A percentile compares a stretch with the other conserved stretches of the same genome.
phyloP scores from a whole-genome alignment of 345 rosid genomes.

The Lepidium aucheri region DNA sequence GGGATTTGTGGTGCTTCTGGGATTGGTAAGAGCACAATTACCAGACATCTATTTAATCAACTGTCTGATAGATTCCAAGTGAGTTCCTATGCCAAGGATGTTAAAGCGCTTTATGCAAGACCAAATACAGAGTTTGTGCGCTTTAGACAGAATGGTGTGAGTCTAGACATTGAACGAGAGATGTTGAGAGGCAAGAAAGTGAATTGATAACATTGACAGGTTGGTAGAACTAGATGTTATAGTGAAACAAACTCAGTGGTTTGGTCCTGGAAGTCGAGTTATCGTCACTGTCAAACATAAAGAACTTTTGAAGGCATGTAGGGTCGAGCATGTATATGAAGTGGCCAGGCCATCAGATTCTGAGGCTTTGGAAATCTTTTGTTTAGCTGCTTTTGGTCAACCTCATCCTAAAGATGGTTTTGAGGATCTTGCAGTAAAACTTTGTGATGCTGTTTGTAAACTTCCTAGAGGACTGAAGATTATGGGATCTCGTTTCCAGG shows the following conservation, averaged over 20 bases:
- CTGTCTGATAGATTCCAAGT: background rate
- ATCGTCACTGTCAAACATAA: background rate
- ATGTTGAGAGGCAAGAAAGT: background rate
- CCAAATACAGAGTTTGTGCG: background rate
- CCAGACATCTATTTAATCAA: background rate
- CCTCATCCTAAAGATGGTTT: background rate
- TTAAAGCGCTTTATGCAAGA: background rate
- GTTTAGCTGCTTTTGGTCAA: background rate
- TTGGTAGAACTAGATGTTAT: background rate
- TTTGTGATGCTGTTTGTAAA: background rate
- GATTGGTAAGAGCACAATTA: constrained; percentile 11
- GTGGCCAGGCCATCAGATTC: background rate
- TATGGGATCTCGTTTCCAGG: background rate
- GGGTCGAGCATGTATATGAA: background rate
- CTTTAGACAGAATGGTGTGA: background rate
- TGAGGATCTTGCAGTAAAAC: background rate
- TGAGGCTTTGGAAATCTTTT: background rate
- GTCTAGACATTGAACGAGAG: background rate
- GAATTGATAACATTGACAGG: background rate
- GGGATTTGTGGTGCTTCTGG: constrained; percentile 4
- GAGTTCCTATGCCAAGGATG: constrained; percentile 1
- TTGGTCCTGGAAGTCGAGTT: background rate
- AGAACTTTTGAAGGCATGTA: background rate
- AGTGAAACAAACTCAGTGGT: background rate
- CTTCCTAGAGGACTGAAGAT: background rate